Evolutionary conservation across 1,139 yeast genomes (phyloP).

Genomic region (Yamadazyma oceani): DNA sequence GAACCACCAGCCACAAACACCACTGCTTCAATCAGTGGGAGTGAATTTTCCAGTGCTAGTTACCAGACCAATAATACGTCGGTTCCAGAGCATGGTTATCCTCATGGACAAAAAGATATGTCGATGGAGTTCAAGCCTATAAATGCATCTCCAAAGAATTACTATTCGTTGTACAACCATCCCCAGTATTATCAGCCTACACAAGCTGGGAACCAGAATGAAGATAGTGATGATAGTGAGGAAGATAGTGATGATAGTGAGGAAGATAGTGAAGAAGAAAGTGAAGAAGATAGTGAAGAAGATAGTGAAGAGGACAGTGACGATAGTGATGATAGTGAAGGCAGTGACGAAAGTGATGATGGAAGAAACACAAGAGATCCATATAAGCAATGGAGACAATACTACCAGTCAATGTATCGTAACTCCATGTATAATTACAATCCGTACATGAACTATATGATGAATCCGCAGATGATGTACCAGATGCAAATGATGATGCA

Average conservation of each 20-base stretch:
- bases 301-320: conserved; percentile 4
- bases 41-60: conserved; percentile 34
- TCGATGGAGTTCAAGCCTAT: conserved; percentile 14
- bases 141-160: conserved; percentile 4
- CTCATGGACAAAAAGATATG: conserved; percentile 9
- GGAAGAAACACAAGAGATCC: conserved; percentile 4
- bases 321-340: conserved; percentile 5
- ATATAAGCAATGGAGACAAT: conserved; percentile 17
- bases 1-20: conserved; percentile 2
- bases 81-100: conserved; percentile 17
- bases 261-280: conserved; percentile 13
- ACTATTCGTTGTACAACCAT: conserved; percentile 7
- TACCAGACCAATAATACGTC: conserved; percentile 38
- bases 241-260: conserved; percentile 13
- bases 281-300: conserved; percentile 12
- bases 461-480: conserved; percentile 15
- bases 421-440: conserved; percentile 14
- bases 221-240: conserved; percentile 19
- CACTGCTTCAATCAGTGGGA: conserved; percentile 24
- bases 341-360: conserved; percentile 3
- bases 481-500: conserved; percentile 15
- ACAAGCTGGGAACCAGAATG: conserved; percentile 8
- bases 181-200: conserved; percentile 4
- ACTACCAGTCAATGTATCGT: conserved; percentile 17
- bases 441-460: conserved; percentile 13